Evolutionary conservation across 1,284 basidiomycete species (phyloP).

Genomic region (Calocybe gambosa): DNA sequence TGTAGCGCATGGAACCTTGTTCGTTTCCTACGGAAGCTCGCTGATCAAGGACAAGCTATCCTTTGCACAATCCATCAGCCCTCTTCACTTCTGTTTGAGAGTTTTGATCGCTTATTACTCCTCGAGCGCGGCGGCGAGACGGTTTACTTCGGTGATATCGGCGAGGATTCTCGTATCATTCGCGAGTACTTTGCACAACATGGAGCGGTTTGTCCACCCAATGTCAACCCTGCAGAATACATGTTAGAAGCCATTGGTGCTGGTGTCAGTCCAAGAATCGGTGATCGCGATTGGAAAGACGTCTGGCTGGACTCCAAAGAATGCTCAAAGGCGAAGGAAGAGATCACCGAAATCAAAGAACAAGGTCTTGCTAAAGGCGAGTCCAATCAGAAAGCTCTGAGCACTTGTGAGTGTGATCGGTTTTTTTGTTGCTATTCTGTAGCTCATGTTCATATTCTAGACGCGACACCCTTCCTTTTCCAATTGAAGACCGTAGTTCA

Average conservation of each 20-base stretch:
- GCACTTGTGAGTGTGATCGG: constrained; percentile 36
- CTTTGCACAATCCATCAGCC: constrained; percentile 65
- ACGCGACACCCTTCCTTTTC: constrained; percentile 73
- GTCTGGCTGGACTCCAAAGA: constrained; percentile 62
- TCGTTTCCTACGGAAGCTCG: constrained; percentile 78
- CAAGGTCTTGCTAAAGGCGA: constrained; percentile 34
- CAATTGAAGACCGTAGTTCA: constrained; percentile 73
- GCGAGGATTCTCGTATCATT: constrained; percentile 54
- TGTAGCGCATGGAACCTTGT: constrained; percentile 77
- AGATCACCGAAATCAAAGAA: constrained; percentile 41
- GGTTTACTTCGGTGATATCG: constrained; percentile 79
- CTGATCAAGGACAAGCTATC: constrained; percentile 81
- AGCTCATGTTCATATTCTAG: constrained; percentile 26
- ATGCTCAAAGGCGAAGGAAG: constrained; percentile 28
- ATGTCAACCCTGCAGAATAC: constrained; percentile 57
- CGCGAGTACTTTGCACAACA: constrained; percentile 65
- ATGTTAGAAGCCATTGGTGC: constrained; percentile 73
- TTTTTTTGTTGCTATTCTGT: not conserved
- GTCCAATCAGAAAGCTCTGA: constrained; percentile 32
- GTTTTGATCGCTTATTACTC: constrained; percentile 70
- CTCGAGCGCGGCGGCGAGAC: constrained; percentile 65
- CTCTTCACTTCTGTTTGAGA: constrained; percentile 50
- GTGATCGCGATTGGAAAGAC: constrained; percentile 72
- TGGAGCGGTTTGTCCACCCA: constrained; percentile 58
- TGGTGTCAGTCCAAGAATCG: constrained; percentile 58